These are phyloP conservation scores for Beauveria sp. DNA, from an alignment of 2,329 filamentous ascomycete species.

Conservation along the genomic window DNA sequence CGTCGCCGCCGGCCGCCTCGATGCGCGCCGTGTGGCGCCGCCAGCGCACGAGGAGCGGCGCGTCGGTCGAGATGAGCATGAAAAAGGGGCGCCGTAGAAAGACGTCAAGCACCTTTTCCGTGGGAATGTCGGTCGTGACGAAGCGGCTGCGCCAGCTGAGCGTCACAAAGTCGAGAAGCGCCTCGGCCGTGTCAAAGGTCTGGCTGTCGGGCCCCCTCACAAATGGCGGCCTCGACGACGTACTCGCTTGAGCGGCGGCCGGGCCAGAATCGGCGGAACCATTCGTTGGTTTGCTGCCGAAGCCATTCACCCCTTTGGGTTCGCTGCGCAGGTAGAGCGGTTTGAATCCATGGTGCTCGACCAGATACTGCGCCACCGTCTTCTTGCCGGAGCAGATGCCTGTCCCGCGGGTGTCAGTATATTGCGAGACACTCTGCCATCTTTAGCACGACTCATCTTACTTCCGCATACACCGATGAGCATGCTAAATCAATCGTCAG, in stretches of 20 bases:
- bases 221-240: slow-evolving; percentile 8
- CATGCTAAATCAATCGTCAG: slow-evolving; percentile 39
- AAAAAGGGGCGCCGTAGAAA: slow-evolving; percentile 83
- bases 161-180: slow-evolving; percentile 78
- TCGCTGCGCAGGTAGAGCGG: slow-evolving; percentile 51
- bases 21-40: slow-evolving; percentile 54
- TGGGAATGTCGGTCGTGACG: slow-evolving; percentile 78
- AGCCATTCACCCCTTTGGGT: background rate
- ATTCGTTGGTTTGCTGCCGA: background rate
- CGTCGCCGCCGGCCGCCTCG: slow-evolving; percentile 15
- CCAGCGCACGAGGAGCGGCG: slow-evolving; percentile 79
- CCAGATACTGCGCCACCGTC: slow-evolving; percentile 80
- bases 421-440: background rate
- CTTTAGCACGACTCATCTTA: slow-evolving; percentile 27
- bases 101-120: slow-evolving; percentile 64
- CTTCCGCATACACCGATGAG: slow-evolving; percentile 71
- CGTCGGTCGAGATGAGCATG: slow-evolving; percentile 84
- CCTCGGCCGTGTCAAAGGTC: slow-evolving; percentile 54
- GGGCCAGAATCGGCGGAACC: slow-evolving; percentile 9
- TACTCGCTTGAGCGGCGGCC: slow-evolving; percentile 9
- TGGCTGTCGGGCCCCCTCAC: slow-evolving; percentile 18
- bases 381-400: slow-evolving; percentile 91
- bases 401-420: slow-evolving; percentile 26
- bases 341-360: slow-evolving; percentile 75
- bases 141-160: slow-evolving; percentile 74